Evolutionary conservation across 2,329 filamentous ascomycete species (phyloP), one percentile per base, ranked within the genome.

Genomic region (Botryotinia narcissicola): DNA sequence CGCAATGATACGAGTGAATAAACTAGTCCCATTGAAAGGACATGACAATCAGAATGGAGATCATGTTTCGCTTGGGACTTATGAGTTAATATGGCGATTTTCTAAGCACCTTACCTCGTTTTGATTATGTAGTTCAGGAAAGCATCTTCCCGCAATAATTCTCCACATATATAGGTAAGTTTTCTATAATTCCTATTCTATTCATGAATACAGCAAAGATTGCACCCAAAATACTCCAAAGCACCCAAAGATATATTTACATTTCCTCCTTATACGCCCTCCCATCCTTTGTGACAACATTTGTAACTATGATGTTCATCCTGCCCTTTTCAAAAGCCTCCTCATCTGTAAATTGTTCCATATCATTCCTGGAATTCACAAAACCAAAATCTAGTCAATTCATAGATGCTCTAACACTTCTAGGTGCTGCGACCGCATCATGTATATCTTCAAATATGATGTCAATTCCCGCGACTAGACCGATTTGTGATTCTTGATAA

Each of bases 401-500:
- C 44, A 44, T 67, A n/a, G 70, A 72, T 16, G 70, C 61, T 35
- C 70, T 67, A 1, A 72, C n/a, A 5, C 32, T 42, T n/a, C 61
- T 59, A 7, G 46, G 61, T 20, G 22, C 37, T 12, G 70, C 32
- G 4, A 66, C 48, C 3, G 70, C 70, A 67, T 72, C 70, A 22
- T 54, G 35, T 8, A 72, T 4, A 44, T 72, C 70, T 18, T 72
- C 70, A 14, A 72, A 72, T 25, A 54, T 35, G 1, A 72, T 72
- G 35, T 72, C 70, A 8, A 72, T 67, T 25, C 70, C 46, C 3
- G 48, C 44, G 3, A 57, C 61, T 35, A 72, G 37, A 1, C 70
- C 46, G n/a, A 72, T 67, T 67, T 67, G 70, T 16, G 70, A 72
- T 72, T 72, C 70, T 54, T 67, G 12, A 29, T 32, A 72, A 20